Evolutionary conservation across 1,284 basidiomycete species (phyloP).

Genomic region (Waitea zeae): DNA sequence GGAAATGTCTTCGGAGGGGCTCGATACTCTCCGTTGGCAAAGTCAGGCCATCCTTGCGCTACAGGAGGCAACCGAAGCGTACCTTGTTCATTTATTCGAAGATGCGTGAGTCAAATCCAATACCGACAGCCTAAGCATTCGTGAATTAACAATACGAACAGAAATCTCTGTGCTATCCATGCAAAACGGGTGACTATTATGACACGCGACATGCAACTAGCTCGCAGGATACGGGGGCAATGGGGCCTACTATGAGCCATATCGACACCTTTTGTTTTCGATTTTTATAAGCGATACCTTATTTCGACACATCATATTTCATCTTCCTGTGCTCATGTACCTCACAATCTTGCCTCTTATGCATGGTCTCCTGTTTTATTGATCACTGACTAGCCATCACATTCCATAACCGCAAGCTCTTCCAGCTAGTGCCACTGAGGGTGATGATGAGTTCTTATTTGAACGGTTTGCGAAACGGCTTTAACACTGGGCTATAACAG

Average conservation of each 20-base stretch:
- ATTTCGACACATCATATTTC: no score
- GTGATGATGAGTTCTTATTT: no score
- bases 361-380: no score
- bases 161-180: constrained; percentile 92
- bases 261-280: not conserved
- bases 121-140: constrained; percentile 1
- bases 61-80: constrained; percentile 92
- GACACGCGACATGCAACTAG: constrained; percentile 94
- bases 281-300: no score
- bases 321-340: no score
- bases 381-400: no score
- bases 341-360: no score
- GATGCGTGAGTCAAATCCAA: constrained; percentile 60
- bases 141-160: constrained; percentile 14
- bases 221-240: constrained; percentile 81
- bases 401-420: no score
- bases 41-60: constrained; percentile 78
- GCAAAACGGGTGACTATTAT: constrained; percentile 98
- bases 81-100: constrained; percentile 86
- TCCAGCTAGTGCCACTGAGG: no score
- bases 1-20: constrained; percentile 65
- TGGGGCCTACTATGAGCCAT: constrained; percentile 31
- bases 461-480: no score
- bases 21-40: constrained; percentile 73
- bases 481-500: no score